Evolutionary conservation across 768 basidiomycete genomes (phyloP), one percentile per base, ranked within the genome.

Genomic region (Suillus decipiens): DNA sequence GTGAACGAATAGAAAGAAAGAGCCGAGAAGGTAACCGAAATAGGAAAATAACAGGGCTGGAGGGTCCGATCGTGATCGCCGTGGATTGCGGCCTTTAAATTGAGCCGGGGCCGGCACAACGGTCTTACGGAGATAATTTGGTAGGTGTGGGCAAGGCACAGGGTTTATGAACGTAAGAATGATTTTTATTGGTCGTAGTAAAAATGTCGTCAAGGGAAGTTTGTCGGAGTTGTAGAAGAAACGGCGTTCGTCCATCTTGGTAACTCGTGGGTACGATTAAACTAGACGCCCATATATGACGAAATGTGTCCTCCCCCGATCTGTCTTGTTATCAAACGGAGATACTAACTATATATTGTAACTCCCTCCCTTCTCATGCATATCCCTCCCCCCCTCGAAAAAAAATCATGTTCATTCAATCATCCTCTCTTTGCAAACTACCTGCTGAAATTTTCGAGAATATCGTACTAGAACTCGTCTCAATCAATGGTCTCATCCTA

Each of bases 401-500:
- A 28, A 28, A 28, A 28, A 53, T 17, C 22, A 62, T 39, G 42
- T 8, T 42, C 28, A n/a, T 12, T 10, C 70, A 68, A 55, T 33
- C 64, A 14, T 69, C 73, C 10, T 57, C 64, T 51, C 66, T 81
- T 22, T 61, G 41, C 64, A 45, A 65, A 43, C 64, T 89, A 72
- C 76, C 78, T 56, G 59, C 77, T 79, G 78, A 80, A 76, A 63
- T 80, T 59, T 70, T 89, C 69, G 79, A 84, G 63, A 67, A 77
- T 65, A 82, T 90, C 75, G 82, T 78, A 56, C 76, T 84, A 73
- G 72, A 82, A 53, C 71, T 87, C 70, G 34, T 56, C 60, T 15
- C 33, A 10, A 0, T 41, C 71, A 1, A 63, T 22, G 45, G n/a
- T n/a, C n/a, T 75, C 8, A 71, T 90, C 55, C 61, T 82, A 19